Base-by-base conservation (phyloP, 2,329 filamentous ascomycete species). In the Neobulgaria alba region DNA sequence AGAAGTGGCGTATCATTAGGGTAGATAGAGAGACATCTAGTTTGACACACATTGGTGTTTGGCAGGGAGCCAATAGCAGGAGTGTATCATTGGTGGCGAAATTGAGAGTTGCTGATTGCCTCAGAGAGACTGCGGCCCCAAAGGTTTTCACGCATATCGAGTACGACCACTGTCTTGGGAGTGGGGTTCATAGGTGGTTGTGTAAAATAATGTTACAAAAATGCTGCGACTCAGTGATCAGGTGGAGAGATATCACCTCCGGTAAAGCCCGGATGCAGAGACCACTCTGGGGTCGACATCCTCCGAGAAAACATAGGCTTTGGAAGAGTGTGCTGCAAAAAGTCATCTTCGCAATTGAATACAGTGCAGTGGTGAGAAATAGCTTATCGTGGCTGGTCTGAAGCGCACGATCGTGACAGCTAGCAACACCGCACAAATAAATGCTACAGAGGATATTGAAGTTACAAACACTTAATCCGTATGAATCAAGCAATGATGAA, bases 1-100 rank as follows among this genome's bases (percentile, higher is more conserved):
- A 49, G 19, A 23, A 29, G 45, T 41, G 43, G 29, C 39, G 39
- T 43, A 49, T 53, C 50, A 50, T 47, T 38, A 41, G 47, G 34
- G 21, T 31, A 42, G 39, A 26, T 35, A 35, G 32, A 46, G 17
- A 47, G 23, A 26, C 23, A 26, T 26, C 12, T 26, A n/a, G 23
- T 12, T 26, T 26, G 23, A 7, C 12, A 26, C 23, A 26, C 7
- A 26, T 7, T 7, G 42, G 47, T 46, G 42, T 29, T 49, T 50
- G 52, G 47, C 32, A 40, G 14, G 29, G 29, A 31, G 23, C 4
- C 30, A n/a, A n/a, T n/a, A n/a, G n/a, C n/a, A n/a, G n/a, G n/a
- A n/a, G n/a, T n/a, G n/a, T n/a, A n/a, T n/a, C n/a, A n/a, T n/a
- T n/a, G n/a, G n/a, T n/a, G n/a, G n/a, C n/a, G n/a, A n/a, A n/a